Base-by-base conservation (phyloP, 2,329 filamentous ascomycete species). In the Blastomyces gilchristii region DNA sequence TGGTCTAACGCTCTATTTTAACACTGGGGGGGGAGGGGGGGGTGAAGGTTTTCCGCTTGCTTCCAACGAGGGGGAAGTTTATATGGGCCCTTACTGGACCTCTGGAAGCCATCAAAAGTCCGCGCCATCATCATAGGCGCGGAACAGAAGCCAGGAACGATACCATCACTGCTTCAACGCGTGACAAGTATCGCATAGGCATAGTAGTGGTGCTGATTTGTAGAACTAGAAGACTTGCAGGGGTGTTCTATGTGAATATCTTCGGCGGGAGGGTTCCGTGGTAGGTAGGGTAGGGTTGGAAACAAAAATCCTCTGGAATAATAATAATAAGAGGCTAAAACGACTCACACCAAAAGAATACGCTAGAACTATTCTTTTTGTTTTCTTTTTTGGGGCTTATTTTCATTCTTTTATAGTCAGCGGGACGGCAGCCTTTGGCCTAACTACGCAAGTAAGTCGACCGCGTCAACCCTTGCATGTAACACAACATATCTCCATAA, bases 331-430 rank as follows among this genome's bases (percentile, higher is more conserved):
- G 16, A 47, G 18, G 43, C 18, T 47, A 47, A 50, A 50, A 14
- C 18, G 45, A 22, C n/a, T 14, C 8, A 3, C 45, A 53, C 25
- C 50, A 16, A 53, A 53, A 53, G 50, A 53, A 53, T 54, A 37
- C 52, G 52, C 52, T 54, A 54, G 52, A 54, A 54, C 16, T 14
- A 28, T 54, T 54, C 52, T 34, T 34, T 54, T 54, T 22, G n/a
- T 4, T 7, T 31, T 25, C 28, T 22, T 12, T 50, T 50, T 50
- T 11, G 11, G 4, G n/a, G 6, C 16, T 43, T 43, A 7, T 47
- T 49, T n/a, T n/a, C 45, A 9, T 1, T 49, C 22, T 49, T 22
- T 28, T 3, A 12, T 3, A 12, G 5, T 16, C 49, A 7, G 11
- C 12, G 49, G 49, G 49, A 43, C 9, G 1, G 45, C n/a, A 50